Evolutionary conservation across 805 yeast genomes (phyloP).

Genomic region (Sungouiozyma intestinalis): DNA sequence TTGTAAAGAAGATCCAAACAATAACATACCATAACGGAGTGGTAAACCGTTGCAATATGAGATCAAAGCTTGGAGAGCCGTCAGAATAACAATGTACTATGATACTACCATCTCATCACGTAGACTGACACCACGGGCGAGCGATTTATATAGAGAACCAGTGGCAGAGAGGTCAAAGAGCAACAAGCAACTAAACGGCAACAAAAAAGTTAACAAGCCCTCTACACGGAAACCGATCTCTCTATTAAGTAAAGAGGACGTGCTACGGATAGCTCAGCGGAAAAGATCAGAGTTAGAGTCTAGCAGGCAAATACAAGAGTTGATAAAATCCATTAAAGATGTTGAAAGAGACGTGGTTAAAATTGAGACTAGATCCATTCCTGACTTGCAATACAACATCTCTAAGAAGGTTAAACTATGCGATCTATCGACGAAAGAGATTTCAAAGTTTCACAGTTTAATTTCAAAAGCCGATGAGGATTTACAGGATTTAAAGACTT

Average conservation of each 20-base stretch:
- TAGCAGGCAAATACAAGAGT: neutral
- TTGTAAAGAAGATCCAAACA: no score
- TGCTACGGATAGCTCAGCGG: constrained; percentile 4
- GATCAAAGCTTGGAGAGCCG: no score
- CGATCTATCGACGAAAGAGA: constrained; percentile 14
- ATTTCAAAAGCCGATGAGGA: neutral
- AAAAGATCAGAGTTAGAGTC: constrained; percentile 3
- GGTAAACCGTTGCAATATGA: no score
- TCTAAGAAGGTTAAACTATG: constrained; percentile 17
- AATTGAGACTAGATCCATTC: constrained; percentile 11
- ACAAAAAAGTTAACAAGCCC: neutral
- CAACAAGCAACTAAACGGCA: neutral
- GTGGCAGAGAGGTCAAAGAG: neutral
- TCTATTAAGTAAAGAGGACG: constrained; percentile 4
- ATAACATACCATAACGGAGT: no score
- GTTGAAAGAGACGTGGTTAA: constrained; percentile 5
- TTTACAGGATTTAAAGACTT: constrained; percentile 6
- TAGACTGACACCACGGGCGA: neutral
- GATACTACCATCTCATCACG: neutral
- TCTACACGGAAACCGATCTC: neutral
- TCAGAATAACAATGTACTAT: neutral
- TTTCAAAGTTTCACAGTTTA: constrained; percentile 1
- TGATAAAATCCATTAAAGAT: constrained; percentile 1
- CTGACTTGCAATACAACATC: constrained; percentile 20
- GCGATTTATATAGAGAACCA: neutral